Evolutionary conservation across 768 basidiomycete species (phyloP).

Genomic region (Suillus subalutaceus): DNA sequence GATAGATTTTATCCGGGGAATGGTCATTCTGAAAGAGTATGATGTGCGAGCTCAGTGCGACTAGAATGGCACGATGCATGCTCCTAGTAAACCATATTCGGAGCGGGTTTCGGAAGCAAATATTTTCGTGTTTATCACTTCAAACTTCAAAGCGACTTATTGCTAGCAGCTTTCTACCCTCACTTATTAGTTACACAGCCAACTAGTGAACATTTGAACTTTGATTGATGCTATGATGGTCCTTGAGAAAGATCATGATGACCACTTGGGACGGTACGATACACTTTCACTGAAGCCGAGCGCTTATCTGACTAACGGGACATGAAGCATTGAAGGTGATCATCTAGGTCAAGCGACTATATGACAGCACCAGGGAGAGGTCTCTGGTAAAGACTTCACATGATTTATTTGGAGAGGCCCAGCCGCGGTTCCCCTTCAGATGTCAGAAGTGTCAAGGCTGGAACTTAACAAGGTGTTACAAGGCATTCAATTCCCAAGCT

Average conservation of each 20-base stretch:
- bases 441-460: neutral
- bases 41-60: neutral
- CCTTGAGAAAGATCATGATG: neutral
- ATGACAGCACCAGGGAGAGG: neutral
- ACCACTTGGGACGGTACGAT: neutral
- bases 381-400: neutral
- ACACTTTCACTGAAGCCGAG: neutral
- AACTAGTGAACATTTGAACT: neutral
- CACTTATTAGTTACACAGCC: neutral
- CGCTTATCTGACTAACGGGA: neutral
- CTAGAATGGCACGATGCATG: neutral
- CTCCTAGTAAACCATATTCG: neutral
- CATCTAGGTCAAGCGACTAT: neutral
- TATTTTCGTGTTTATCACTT: neutral
- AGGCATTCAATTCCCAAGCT: neutral
- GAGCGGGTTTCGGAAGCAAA: neutral
- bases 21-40: slow-evolving; percentile 20
- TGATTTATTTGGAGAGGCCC: neutral
- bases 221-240: neutral
- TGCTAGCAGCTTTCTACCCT: neutral
- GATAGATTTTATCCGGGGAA: slow-evolving; percentile 16
- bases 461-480: neutral
- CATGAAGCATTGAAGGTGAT: no score
- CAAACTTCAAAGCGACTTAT: neutral
- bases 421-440: neutral